Percentiles rank a stretch among this genome's conserved stretches.
phyloP scores from a whole-genome alignment of 257 asterid species.

The Forsythia viridissima region DNA sequence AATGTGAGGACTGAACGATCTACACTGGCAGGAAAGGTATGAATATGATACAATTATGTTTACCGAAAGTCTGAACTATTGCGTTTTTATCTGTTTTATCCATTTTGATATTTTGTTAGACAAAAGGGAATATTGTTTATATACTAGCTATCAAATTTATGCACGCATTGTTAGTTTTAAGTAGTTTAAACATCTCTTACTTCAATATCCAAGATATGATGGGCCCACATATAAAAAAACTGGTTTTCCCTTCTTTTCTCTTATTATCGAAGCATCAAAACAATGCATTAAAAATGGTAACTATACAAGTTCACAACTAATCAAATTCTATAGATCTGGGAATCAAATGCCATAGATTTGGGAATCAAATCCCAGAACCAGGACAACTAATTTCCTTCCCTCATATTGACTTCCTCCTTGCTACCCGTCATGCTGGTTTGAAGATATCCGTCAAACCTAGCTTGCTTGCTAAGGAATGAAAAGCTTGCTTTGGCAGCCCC shows the following conservation, averaged over 20 bases:
- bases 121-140: no score
- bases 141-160: no score
- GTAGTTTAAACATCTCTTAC: no score
- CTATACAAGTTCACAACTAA: not conserved
- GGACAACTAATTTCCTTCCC: not conserved
- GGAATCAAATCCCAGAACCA: not conserved
- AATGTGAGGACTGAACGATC: slow-evolving; percentile 68
- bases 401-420: not conserved
- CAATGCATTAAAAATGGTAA: not conserved
- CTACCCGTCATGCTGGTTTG: not conserved
- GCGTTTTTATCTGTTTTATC: not conserved
- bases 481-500: not conserved
- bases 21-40: slow-evolving; percentile 63
- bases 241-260: no score
- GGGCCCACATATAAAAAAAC: no score
- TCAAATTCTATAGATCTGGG: not conserved
- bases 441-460: not conserved
- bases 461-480: not conserved
- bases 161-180: no score
- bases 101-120: no score
- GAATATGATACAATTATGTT: not conserved
- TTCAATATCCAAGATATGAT: no score
- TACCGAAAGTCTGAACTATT: not conserved
- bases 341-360: not conserved
- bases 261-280: no score